phyloP scores from a whole-genome alignment of 2,329 filamentous ascomycete species.

The Diaporthe helianthi region DNA sequence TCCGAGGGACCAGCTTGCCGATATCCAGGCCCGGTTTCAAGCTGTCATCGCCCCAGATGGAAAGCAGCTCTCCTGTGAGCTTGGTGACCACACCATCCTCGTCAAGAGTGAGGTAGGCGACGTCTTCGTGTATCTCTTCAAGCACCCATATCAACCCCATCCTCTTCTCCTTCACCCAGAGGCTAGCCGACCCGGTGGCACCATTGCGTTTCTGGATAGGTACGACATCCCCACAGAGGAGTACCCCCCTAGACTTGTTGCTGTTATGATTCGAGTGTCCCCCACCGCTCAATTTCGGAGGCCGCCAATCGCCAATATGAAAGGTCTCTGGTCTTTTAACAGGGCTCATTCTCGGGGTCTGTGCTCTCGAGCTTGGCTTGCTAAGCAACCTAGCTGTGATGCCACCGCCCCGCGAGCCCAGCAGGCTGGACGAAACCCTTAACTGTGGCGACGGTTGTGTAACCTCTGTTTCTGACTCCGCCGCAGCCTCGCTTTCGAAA shows the following conservation, averaged over 20 bases:
- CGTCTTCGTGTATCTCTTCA: slow-evolving; percentile 96
- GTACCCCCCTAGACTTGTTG: slow-evolving; percentile 74
- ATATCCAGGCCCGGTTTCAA: slow-evolving; percentile 75
- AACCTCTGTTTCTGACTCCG: slow-evolving; percentile 47
- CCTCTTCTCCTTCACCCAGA: slow-evolving; percentile 98
- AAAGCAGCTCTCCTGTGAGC: slow-evolving; percentile 76
- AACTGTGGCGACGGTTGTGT: slow-evolving; percentile 43
- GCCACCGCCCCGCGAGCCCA: slow-evolving; percentile 75
- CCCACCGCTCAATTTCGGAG: slow-evolving; percentile 55
- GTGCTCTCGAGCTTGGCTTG: slow-evolving; percentile 73
- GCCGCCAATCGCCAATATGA: slow-evolving; percentile 61
- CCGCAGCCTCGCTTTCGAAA: slow-evolving; percentile 51
- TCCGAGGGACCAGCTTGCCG: slow-evolving; percentile 77
- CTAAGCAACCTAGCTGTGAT: slow-evolving; percentile 88
- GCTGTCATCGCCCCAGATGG: slow-evolving; percentile 82
- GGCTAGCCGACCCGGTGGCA: slow-evolving; percentile 85
- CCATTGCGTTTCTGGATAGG: slow-evolving; percentile 97
- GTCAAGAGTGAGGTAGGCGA: slow-evolving; percentile 78
- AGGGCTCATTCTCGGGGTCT: slow-evolving; percentile 59
- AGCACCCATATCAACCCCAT: slow-evolving; percentile 96
- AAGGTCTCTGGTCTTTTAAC: slow-evolving; percentile 68
- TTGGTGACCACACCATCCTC: slow-evolving; percentile 76
- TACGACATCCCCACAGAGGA: slow-evolving; percentile 97
- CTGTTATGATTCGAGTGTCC: slow-evolving; percentile 68
- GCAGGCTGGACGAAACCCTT: slow-evolving; percentile 55